Evolutionary conservation across 768 basidiomycete genomes (phyloP).

Genomic region (Termitomyces sp.): DNA sequence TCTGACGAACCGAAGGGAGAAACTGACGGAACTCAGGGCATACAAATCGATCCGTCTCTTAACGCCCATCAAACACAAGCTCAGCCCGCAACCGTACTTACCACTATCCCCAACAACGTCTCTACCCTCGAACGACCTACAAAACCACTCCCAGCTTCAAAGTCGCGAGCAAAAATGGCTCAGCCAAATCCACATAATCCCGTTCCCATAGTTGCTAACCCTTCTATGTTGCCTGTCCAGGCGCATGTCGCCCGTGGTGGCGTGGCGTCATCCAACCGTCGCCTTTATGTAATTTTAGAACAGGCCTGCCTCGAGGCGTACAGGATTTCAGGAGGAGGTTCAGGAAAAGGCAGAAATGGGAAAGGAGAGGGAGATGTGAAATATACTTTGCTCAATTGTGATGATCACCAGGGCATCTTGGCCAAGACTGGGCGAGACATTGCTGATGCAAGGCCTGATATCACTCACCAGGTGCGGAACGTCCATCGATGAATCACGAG

Average conservation of each 20-base stretch:
- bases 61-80: slow-evolving; percentile 5
- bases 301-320: slow-evolving; percentile 97
- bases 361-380: slow-evolving; percentile 79
- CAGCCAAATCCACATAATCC: slow-evolving; percentile 35
- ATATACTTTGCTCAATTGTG: slow-evolving; percentile 95
- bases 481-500: slow-evolving; percentile 4
- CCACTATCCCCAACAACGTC: slow-evolving; percentile 19
- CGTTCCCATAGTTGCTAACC: slow-evolving; percentile 52
- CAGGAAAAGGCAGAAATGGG: slow-evolving; percentile 46
- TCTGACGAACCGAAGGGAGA: slow-evolving; percentile 27
- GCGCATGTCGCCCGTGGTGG: slow-evolving; percentile 64
- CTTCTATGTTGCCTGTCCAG: slow-evolving; percentile 77
- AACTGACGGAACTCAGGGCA: slow-evolving; percentile 20
- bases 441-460: slow-evolving; percentile 98
- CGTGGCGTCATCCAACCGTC: slow-evolving; percentile 47
- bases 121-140: slow-evolving; percentile 46
- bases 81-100: slow-evolving; percentile 12
- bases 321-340: slow-evolving; percentile 63
- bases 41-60: slow-evolving; percentile 23
- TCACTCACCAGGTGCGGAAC: slow-evolving; percentile 85
- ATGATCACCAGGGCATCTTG: slow-evolving; percentile 97
- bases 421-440: slow-evolving; percentile 98
- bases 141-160: slow-evolving; percentile 52
- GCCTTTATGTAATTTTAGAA: slow-evolving; percentile 86
- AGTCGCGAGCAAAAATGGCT: slow-evolving; percentile 45